Evolutionary conservation across 768 basidiomycete species (phyloP).

Genomic region (Termitomyces sp.): DNA sequence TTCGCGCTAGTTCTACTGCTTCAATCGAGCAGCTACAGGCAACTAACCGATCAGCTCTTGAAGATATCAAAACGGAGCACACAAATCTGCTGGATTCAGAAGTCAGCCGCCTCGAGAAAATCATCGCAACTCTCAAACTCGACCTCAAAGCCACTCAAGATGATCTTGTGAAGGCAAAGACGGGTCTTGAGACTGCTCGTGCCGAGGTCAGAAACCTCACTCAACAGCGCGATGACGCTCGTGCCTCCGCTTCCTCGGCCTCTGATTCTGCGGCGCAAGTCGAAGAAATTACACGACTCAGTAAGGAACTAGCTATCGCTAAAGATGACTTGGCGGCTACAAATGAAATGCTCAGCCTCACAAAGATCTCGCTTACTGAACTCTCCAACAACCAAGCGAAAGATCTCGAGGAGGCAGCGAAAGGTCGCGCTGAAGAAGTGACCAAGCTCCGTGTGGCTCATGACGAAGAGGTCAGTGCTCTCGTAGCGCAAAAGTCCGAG

Average conservation of each 20-base stretch:
- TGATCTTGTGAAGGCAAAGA: conserved; percentile 75
- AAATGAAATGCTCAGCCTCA: conserved; percentile 63
- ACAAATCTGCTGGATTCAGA: conserved; percentile 56
- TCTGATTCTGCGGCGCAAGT: conserved; percentile 45
- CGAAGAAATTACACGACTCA: conserved; percentile 53
- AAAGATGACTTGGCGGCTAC: conserved; percentile 69
- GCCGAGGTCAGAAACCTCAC: conserved; percentile 55
- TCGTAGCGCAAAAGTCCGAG: conserved; percentile 61
- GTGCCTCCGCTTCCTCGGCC: conserved; percentile 38
- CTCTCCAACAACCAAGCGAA: conserved; percentile 65
- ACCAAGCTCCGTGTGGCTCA: conserved; percentile 57
- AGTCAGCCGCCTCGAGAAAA: conserved; percentile 57
- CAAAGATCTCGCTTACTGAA: conserved; percentile 67
- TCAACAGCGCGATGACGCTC: conserved; percentile 63
- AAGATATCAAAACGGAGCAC: conserved; percentile 64
- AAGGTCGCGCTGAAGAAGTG: conserved; percentile 66
- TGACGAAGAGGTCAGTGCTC: conserved; percentile 54
- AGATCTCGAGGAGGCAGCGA: conserved; percentile 77
- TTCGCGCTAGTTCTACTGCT: conserved; percentile 63
- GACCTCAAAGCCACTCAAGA: conserved; percentile 86
- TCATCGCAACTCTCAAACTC: conserved; percentile 54
- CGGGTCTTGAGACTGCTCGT: conserved; percentile 46
- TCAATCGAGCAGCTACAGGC: conserved; percentile 68
- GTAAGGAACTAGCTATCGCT: conserved; percentile 53
- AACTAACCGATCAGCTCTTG: conserved; percentile 58